These are phyloP conservation scores for Marsdenia floribunda DNA, from an alignment of 257 asterid species.

Conservation along the genomic window DNA sequence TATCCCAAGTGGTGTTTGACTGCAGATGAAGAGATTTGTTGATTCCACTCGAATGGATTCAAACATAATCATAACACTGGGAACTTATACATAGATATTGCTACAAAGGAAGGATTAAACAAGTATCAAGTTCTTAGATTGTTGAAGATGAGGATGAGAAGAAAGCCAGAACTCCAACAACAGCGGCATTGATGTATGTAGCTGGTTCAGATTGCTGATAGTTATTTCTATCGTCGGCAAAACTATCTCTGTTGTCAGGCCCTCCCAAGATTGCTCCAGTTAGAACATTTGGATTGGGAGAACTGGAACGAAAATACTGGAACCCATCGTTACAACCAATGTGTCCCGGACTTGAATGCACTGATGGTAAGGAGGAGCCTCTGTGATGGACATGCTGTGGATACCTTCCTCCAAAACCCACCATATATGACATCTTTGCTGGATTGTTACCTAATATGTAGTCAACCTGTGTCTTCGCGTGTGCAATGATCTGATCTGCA, in stretches of 20 bases:
- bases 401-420: conserved; percentile 59
- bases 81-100: background rate
- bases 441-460: conserved; percentile 86
- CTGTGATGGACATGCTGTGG: conserved; percentile 72
- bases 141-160: conserved; percentile 41
- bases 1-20: too few relatives aligned
- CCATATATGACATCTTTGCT: conserved; percentile 66
- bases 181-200: conserved; percentile 65
- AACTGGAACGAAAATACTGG: conserved; percentile 36
- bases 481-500: conserved; percentile 38
- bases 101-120: background rate
- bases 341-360: conserved; percentile 31
- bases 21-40: too few relatives aligned
- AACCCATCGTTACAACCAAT: conserved; percentile 54
- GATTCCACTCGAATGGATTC: too few relatives aligned
- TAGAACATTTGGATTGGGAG: conserved; percentile 63
- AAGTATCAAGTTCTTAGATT: background rate
- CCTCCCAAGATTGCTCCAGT: conserved; percentile 70
- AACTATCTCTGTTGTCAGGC: conserved; percentile 51
- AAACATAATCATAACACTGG: background rate
- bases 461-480: conserved; percentile 69
- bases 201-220: conserved; percentile 79
- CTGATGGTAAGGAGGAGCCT: conserved; percentile 65
- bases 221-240: conserved; percentile 53
- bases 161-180: conserved; percentile 67